Evolutionary conservation across 805 yeast genomes (phyloP), one percentile per base, ranked within the genome.

Genomic region (Saturnispora dispora): DNA sequence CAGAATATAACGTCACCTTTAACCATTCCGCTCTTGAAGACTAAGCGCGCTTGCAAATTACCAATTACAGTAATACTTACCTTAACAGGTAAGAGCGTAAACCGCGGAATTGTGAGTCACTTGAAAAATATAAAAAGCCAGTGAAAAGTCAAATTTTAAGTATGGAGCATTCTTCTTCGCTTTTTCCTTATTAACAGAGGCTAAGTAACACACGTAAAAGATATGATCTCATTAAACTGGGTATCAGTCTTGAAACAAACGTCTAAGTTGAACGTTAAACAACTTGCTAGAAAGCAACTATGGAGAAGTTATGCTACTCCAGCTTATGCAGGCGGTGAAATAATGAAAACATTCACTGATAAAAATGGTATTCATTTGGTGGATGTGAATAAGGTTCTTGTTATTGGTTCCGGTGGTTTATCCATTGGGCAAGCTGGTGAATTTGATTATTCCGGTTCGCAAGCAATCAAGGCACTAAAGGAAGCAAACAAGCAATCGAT

Each of bases 351-450:
- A 6, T 79, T 81, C 65, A 71, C 71, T 23, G 83, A 78, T 58
- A 83, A 81, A 55, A 74, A 81, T 57, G 79, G 81, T 44, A 80
- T 78, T 51, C 71, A 78, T 54, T 72, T 88, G 49, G 96, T 88
- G 42, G 95, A 88, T 55, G 96, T 88, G 30, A 73, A 81, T 56
- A 86, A 86, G 62, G 98, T 93, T 7, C 77, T 91, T 52, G 87
- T 91, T 50, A 86, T 91, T 64, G 99, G 99, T 63, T 90, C 97
- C 48, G 99, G 99, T 75, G 99, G 99, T 68, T 77, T 93, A 63
- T 87, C 96, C 52, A 93, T 93, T 67, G 99, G 99, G 59, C 99
- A 93, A 75, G 99, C 99, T 57, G 99, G 99, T 71, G 99, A 93
- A 73, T 93, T 93, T 65, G 99, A 93, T 70, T 93, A 93, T 73